phyloP scores from a whole-genome alignment of 1,284 basidiomycete species.

The Puccinia sorghi region DNA sequence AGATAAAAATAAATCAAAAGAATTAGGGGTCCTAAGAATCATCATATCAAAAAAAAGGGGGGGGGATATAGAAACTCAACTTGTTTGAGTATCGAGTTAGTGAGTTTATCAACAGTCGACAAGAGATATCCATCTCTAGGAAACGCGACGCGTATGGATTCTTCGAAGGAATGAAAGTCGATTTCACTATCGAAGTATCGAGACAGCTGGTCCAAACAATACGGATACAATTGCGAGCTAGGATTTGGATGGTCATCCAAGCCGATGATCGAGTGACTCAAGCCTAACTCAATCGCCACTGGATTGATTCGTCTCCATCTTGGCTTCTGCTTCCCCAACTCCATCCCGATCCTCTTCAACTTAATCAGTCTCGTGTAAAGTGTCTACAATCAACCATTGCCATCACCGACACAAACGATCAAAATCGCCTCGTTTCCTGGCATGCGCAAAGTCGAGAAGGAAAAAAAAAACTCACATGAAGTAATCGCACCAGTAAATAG shows the following conservation, averaged over 20 bases:
- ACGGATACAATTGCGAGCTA: constrained; percentile 32
- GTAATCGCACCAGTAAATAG: constrained; percentile 32
- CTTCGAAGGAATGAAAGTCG: constrained; percentile 38
- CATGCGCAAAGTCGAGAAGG: neutral
- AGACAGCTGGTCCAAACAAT: constrained; percentile 37
- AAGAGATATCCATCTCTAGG: constrained; percentile 37
- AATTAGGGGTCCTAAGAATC: neutral
- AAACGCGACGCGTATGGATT: constrained; percentile 41
- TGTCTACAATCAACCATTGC: neutral
- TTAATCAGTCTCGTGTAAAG: constrained; percentile 41
- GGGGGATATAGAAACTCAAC: neutral
- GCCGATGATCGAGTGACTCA: constrained; percentile 43
- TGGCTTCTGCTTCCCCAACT: constrained; percentile 24
- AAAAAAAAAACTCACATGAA: constrained; percentile 35
- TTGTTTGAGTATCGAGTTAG: constrained; percentile 46
- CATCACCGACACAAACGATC: neutral
- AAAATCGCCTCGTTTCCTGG: neutral
- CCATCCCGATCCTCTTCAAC: constrained; percentile 26
- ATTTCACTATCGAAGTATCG: constrained; percentile 48
- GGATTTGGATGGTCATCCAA: constrained; percentile 46
- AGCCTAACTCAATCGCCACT: constrained; percentile 44
- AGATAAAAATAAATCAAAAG: neutral
- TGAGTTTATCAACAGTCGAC: constrained; percentile 43
- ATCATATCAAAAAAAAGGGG: neutral
- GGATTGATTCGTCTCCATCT: constrained; percentile 49